Evolutionary conservation across 148 eudicot genomes (phyloP).

Genomic region (Camellia japonica): DNA sequence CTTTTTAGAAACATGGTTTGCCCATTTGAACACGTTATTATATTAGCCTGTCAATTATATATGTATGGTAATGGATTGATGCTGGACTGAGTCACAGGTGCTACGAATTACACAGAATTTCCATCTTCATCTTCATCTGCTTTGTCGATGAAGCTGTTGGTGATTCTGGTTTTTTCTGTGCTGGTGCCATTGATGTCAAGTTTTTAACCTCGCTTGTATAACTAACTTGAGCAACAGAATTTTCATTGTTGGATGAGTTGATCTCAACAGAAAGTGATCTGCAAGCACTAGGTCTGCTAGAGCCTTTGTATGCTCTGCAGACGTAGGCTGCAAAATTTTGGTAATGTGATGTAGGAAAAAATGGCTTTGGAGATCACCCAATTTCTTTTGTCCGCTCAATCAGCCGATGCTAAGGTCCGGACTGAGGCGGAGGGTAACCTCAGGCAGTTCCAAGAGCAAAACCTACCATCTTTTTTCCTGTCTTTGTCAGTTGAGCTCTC

Average conservation of each 20-base stretch:
- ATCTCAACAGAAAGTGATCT: conserved; percentile 13
- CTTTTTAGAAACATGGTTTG: no score
- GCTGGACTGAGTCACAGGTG: background rate
- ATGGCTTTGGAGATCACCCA: conserved; percentile 69
- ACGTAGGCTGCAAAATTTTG: conserved; percentile 43
- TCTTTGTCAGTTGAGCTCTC: conserved; percentile 59
- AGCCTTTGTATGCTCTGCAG: background rate
- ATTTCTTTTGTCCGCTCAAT: conserved; percentile 51
- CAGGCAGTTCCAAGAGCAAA: conserved; percentile 64
- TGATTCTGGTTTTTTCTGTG: no score
- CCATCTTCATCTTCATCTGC: conserved; percentile 1
- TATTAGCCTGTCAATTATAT: no score
- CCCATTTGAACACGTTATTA: no score
- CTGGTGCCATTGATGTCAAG: no score
- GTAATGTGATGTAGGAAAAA: conserved; percentile 26
- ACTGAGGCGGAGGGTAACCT: conserved; percentile 55
- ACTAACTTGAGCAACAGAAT: background rate
- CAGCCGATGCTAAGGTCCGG: conserved; percentile 50
- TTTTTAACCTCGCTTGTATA: no score
- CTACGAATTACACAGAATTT: background rate
- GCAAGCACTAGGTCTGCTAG: conserved; percentile 40
- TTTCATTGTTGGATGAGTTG: background rate
- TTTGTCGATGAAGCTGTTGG: no score
- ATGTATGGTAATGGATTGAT: background rate
- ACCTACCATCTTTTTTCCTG: conserved; percentile 40